These are phyloP conservation scores for Saccharomycopsis phalli DNA, from an alignment of 1,139 yeast species.

Conservation along the genomic window DNA sequence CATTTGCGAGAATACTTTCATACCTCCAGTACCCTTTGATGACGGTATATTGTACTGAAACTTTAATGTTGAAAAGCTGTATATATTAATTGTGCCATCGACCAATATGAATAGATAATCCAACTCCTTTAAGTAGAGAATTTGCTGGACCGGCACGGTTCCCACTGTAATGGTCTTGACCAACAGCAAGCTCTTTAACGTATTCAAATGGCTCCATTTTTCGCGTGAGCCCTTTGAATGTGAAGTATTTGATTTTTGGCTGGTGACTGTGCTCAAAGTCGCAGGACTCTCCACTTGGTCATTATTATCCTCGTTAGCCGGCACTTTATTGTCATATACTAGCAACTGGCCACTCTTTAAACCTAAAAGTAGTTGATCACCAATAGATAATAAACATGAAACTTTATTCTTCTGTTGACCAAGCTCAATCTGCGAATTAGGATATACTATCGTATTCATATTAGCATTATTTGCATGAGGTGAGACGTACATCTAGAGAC, in stretches of 20 bases:
- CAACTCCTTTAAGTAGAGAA: constrained; percentile 30
- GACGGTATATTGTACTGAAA: constrained; percentile 28
- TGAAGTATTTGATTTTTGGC: neutral
- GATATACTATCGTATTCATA: constrained; percentile 3
- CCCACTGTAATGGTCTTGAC: no score
- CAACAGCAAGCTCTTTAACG: no score
- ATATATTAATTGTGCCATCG: constrained; percentile 28
- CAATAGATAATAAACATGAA: constrained; percentile 3
- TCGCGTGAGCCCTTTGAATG: neutral
- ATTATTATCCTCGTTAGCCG: constrained; percentile 6
- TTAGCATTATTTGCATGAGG: no score
- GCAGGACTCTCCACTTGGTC: constrained; percentile 12
- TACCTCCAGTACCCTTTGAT: constrained; percentile 29
- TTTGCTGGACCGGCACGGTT: constrained; percentile 27
- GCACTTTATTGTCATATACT: constrained; percentile 16
- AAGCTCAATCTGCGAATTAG: neutral
- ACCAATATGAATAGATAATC: constrained; percentile 29
- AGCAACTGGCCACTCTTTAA: constrained; percentile 21
- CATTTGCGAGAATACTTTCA: constrained; percentile 21
- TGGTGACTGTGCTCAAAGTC: constrained; percentile 8
- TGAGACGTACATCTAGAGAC: no score
- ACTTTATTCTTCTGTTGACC: neutral
- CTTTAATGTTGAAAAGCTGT: constrained; percentile 27
- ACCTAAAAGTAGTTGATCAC: constrained; percentile 22
- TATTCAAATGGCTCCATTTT: constrained; percentile 1